Conservation (phyloP, 148 eudicot genomes). For the Vaccinium vitisidaea region DNA sequence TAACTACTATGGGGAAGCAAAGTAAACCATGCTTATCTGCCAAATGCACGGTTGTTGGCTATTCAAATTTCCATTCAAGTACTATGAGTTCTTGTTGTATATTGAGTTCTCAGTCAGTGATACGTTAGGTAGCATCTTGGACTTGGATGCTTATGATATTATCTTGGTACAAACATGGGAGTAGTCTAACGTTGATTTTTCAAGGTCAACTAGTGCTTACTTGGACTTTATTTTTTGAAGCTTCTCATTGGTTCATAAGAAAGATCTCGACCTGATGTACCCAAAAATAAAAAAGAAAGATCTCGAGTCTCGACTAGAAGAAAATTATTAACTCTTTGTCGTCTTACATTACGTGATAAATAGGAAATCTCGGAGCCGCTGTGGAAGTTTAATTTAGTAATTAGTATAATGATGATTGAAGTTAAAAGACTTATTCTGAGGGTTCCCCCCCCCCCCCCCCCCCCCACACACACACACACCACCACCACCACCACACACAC, state of each 20-base stretch:
- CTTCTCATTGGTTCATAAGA: not conserved
- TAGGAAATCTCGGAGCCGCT: not conserved
- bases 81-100: not conserved
- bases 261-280: not conserved
- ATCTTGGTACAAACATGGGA: not conserved
- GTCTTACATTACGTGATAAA: not conserved
- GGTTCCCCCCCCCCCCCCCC: too few species aligned
- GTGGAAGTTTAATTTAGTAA: not conserved
- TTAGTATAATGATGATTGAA: not conserved
- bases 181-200: not conserved
- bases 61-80: not conserved
- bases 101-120: not conserved
- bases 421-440: not conserved
- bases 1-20: not conserved
- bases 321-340: not conserved
- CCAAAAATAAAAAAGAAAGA: too few species aligned
- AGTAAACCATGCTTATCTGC: too few species aligned
- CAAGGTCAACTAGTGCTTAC: not conserved
- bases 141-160: slow-evolving; percentile 5
- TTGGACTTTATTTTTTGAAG: not conserved
- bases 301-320: not conserved
- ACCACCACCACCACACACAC: too few species aligned
- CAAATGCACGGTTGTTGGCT: not conserved
- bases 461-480: too few species aligned
- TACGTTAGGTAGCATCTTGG: not conserved